Evolutionary conservation across 148 eudicot genomes (phyloP), one percentile per base, ranked within the genome.

Genomic region (Cornus controversa): DNA sequence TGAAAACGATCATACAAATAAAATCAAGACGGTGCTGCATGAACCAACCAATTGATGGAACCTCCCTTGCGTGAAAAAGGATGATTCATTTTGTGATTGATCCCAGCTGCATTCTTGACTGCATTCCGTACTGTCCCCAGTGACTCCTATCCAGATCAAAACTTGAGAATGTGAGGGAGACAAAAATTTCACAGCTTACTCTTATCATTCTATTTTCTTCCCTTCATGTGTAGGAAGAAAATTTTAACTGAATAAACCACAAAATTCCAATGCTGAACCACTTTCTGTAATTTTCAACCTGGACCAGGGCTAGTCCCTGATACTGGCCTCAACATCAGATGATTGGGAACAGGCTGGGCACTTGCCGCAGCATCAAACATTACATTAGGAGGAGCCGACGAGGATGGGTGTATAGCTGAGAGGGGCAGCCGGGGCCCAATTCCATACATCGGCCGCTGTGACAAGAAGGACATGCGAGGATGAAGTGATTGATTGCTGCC

Each of bases 391-490:
- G 93, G 67, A 27, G 84, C 80, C 6, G 97, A 85, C 1, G 97
- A 79, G 18, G 96, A 84, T 36, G 94, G 92, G 75, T 91, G 90
- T 74, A 93, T 87, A 69, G 94, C 91, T 20, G 97, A 90, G 47
- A 90, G 91, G 16, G 98, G 97, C 65, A 90, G 82, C 62, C 97
- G 89, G 0, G 93, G 91, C 24, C 98, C 93, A 69, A 93, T 90
- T 24, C 94, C 91, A 79, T 84, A 91, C 93, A 89, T 86, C 31
- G 81, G 85, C 77, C 87, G 96, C n/a, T 90, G 92, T 66, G 86
- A 80, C 88, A 91, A 77, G 84, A 90, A 83, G 47, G 91, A 79
- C 84, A 85, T 85, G 73, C 89, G 92, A 16, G 90, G 86, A 82
- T 90, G 96, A 63, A 80, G 77, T 66, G 82, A 75, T 80, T 86